Evolutionary conservation across 2,329 filamentous ascomycete genomes (phyloP).

Genomic region (Apiospora pterosperma): DNA sequence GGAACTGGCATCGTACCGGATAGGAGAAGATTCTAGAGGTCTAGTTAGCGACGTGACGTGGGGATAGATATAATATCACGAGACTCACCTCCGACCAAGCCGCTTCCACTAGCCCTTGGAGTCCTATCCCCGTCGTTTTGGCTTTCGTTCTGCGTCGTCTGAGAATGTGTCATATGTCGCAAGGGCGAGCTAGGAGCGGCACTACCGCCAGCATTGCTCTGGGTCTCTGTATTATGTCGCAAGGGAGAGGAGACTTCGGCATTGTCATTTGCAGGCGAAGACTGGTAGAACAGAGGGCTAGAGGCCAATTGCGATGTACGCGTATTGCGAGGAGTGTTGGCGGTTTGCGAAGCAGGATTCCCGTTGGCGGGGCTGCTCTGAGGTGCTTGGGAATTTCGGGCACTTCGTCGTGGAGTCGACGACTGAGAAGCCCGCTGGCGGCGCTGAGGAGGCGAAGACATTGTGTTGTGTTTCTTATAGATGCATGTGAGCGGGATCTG

Average conservation of each 20-base stretch:
- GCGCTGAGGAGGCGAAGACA: conserved; percentile 61
- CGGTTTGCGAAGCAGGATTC: conserved; percentile 20
- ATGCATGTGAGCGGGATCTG: conserved; percentile 7
- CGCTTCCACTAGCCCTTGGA: conserved; percentile 59
- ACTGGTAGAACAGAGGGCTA: conserved; percentile 77
- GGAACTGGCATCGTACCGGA: conserved; percentile 86
- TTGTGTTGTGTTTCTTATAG: conserved; percentile 27
- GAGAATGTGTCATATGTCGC: conserved; percentile 56
- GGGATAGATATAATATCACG: not conserved
- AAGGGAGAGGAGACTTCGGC: conserved; percentile 47
- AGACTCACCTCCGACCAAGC: conserved; percentile 58
- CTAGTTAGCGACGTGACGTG: conserved; percentile 6
- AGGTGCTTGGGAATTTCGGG: conserved; percentile 51
- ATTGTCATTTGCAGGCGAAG: conserved; percentile 33
- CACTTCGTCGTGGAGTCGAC: conserved; percentile 50
- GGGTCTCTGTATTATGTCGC: conserved; percentile 54
- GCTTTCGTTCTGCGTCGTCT: conserved; percentile 39
- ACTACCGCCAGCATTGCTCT: conserved; percentile 41
- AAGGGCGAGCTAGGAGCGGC: conserved; percentile 54
- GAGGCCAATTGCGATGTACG: conserved; percentile 58
- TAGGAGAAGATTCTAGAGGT: conserved; percentile 78
- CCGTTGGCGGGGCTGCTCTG: conserved; percentile 42
- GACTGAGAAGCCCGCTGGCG: conserved; percentile 54
- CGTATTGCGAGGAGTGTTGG: conserved; percentile 42
- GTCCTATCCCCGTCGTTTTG: conserved; percentile 62